Base-by-base conservation (phyloP, 768 basidiomycete genomes). In the Suillus occidentalis region DNA sequence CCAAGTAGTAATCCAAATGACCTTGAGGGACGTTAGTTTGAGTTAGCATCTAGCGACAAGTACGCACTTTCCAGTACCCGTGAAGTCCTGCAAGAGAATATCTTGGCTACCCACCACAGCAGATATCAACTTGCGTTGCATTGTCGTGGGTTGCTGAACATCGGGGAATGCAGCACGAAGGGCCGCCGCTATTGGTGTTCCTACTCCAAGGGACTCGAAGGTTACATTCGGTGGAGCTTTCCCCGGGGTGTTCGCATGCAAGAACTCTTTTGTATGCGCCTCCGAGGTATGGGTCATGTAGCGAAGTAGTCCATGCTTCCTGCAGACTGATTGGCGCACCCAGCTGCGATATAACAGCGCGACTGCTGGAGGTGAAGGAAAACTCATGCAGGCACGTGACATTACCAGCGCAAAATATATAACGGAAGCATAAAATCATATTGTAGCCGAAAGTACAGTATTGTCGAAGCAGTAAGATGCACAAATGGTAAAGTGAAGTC, bases 21-120 rank as follows among this genome's bases (percentile, higher is more conserved):
- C 77, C 91, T 94, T 61, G 9, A 45, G 28, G 50, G 57, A 50
- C 53, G 8, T 53, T 63, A 39, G 34, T 34, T 65, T 28, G 52
- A 64, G 52, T 57, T 40, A 39, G 62, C 22, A 16, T 57, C 50
- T 13, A 9, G 36, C 12, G 0, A 52, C 50, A 55, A 20, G 59
- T 47, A 79, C 89, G 65, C 72, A 92, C 91, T 93, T 93, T 78
- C 91, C 92, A 53, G 87, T 85, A 6, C 92, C 91, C n/a, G 91
- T 90, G 31, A 78, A 77, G 67, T 91, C 91, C 67, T 85, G 87
- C 61, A 93, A 69, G 16, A 92, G 75, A 20, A 92, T 79, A 72
- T 92, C 87, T 69, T 83, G 82, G 8, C 81, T 82, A 22, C 72
- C 71, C 37, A 88, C 65, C 10, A 91, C 79, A 20, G 87, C 89